Evolutionary conservation across 331 rosid genomes (phyloP).

Genomic region (Stylosanthes scabra): DNA sequence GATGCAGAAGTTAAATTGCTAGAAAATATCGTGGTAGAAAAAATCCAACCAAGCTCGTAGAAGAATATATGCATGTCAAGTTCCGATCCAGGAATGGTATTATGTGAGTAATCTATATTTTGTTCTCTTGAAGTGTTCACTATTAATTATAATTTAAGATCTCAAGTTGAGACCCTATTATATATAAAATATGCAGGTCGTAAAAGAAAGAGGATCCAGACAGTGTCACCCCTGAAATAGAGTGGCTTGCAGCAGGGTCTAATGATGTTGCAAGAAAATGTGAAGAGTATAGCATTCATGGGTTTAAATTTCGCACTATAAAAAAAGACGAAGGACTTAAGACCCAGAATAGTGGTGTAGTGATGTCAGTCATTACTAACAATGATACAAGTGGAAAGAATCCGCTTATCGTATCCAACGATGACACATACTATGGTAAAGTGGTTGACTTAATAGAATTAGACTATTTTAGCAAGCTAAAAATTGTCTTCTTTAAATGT

Average conservation of each 20-base stretch:
- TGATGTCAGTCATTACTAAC: too few species aligned
- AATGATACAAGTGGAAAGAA: too few species aligned
- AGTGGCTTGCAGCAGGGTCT: background rate
- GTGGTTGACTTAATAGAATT: too few species aligned
- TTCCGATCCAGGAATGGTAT: background rate
- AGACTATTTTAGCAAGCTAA: too few species aligned
- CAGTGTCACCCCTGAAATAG: background rate
- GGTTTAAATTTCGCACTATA: too few species aligned
- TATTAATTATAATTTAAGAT: too few species aligned
- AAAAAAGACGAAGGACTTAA: too few species aligned
- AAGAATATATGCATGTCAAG: background rate
- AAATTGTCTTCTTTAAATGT: too few species aligned
- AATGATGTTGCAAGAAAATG: background rate
- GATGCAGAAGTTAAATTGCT: background rate
- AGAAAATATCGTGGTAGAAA: background rate
- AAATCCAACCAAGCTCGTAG: background rate
- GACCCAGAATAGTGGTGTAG: too few species aligned
- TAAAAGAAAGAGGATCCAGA: background rate
- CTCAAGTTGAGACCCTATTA: background rate
- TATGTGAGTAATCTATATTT: background rate
- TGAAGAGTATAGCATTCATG: background rate
- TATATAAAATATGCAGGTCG: background rate
- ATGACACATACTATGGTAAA: too few species aligned
- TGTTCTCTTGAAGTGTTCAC: background rate
- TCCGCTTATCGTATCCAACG: too few species aligned